These are phyloP conservation scores for Kalaharituber pfeilii DNA, from an alignment of 2,329 filamentous ascomycete species.

Conservation along the genomic window DNA sequence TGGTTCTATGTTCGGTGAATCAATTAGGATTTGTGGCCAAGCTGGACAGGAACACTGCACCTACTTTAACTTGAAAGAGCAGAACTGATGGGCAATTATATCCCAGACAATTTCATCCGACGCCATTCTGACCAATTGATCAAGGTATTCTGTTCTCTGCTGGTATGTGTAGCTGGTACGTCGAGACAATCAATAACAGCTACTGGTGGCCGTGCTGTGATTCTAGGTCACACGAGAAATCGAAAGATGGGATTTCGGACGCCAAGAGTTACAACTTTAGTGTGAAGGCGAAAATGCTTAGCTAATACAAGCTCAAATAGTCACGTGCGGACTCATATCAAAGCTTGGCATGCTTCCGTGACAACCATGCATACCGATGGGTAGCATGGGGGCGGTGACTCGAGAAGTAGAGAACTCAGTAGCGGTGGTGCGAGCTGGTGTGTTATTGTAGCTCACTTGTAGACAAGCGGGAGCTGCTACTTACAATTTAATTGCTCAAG, in stretches of 20 bases:
- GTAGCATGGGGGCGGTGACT: too few species aligned
- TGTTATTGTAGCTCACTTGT: too few species aligned
- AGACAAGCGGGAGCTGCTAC: too few species aligned
- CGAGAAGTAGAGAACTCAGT: too few species aligned
- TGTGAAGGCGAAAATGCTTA: not conserved
- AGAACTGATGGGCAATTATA: slow-evolving; percentile 89
- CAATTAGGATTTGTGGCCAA: not conserved
- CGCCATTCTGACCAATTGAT: slow-evolving; percentile 41
- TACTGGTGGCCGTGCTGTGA: not conserved
- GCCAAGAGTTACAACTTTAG: slow-evolving; percentile 1
- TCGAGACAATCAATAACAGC: not conserved
- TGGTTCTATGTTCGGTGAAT: slow-evolving; percentile 39
- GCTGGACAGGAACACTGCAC: slow-evolving; percentile 23
- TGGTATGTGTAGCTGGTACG: not conserved
- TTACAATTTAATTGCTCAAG: slow-evolving; percentile 5
- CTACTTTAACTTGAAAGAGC: slow-evolving; percentile 84
- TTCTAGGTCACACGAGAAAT: not conserved
- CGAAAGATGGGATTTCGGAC: not conserved
- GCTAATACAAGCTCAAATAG: too few species aligned
- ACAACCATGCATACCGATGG: too few species aligned
- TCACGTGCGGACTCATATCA: too few species aligned
- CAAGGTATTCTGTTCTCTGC: not conserved
- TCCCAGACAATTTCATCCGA: slow-evolving; percentile 97
- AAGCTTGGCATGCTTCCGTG: too few species aligned
- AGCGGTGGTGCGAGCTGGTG: too few species aligned